Base-by-base conservation (phyloP, 768 basidiomycete species). In the Butyriboletus loyo region DNA sequence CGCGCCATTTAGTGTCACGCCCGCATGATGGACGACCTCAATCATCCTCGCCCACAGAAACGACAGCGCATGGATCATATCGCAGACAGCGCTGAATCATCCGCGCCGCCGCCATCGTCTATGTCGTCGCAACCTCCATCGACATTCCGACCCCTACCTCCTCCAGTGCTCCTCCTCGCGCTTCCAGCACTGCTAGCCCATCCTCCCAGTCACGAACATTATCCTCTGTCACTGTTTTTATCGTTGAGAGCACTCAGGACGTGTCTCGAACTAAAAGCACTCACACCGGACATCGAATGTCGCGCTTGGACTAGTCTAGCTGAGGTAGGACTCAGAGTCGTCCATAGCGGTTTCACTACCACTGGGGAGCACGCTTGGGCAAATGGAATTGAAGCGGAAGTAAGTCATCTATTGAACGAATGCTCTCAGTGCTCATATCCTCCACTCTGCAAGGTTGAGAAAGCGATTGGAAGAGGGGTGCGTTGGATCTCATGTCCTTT, bases 301-400 rank as follows among this genome's bases (percentile, higher is more conserved):
- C 73, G 82, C 8, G 86, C 86, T 1, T 89, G 85, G 82, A 82
- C 83, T 1, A 78, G 79, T 10, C 58, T 90, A 0, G 87, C 82
- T 0, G 89, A 91, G 66, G 60, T 87, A 2, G 88, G 87, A 4
- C 75, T 89, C 62, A 73, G 73, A 53, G 75, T 82, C 39, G 75
- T 82, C 43, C 65, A 69, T 15, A 75, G 79, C 21, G 79, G 81
- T 24, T 70, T 78, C 44, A 65, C 67, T 41, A 59, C 64, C 31
- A 58, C 42, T 24, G 68, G 67, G 3, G 73, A 72, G 52, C 55
- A 77, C 64, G 45, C 63, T 38, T 75, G 80, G 80, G 70, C 78
- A n/a, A 58, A 58, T n/a, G 80, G 75, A 27, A 69, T 85, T 8
- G 81, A 80, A 56, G 64, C 48, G 0, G 87, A 89, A 64, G 84